Percentiles rank a stretch among this genome's conserved stretches.
Evolutionary conservation across 441 rosid species (phyloP).

Genomic region (Gossypium schwendimanii): DNA sequence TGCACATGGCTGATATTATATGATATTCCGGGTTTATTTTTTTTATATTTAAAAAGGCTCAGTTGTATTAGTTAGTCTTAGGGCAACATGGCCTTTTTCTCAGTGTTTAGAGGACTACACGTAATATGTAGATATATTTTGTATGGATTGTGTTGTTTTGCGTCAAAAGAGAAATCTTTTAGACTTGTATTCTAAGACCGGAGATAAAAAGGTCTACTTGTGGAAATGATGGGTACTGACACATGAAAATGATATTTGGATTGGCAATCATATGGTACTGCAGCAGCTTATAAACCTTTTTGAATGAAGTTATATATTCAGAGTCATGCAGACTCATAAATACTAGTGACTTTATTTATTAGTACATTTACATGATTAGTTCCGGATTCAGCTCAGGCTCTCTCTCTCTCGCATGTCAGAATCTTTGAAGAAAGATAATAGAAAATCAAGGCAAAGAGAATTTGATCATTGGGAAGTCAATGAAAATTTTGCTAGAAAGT

Average conservation of each 20-base stretch:
- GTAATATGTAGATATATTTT: neutral
- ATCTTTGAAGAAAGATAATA: neutral
- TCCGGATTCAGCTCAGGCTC: neutral
- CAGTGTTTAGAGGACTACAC: neutral
- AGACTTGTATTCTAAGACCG: neutral
- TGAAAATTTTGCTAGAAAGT: neutral
- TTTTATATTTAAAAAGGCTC: slow-evolving; percentile 23
- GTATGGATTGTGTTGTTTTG: neutral
- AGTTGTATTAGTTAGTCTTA: slow-evolving; percentile 17
- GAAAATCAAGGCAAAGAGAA: neutral
- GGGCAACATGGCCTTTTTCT: slow-evolving; percentile 37
- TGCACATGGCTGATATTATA: slow-evolving; percentile 47
- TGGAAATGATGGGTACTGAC: slow-evolving; percentile 31
- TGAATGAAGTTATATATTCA: slow-evolving; percentile 8
- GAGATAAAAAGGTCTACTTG: neutral
- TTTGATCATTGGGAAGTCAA: neutral
- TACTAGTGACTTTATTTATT: neutral
- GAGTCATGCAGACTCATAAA: slow-evolving; percentile 22
- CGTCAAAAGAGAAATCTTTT: neutral
- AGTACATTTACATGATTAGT: neutral
- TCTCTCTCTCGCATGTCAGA: slow-evolving; percentile 4
- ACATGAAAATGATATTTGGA: slow-evolving; percentile 24
- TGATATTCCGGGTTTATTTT: slow-evolving; percentile 22
- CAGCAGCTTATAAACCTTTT: slow-evolving; percentile 16
- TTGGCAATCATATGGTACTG: slow-evolving; percentile 28